Evolutionary conservation across 164 flowering plant species (phyloP).

Genomic region (Aristolochia californica): DNA sequence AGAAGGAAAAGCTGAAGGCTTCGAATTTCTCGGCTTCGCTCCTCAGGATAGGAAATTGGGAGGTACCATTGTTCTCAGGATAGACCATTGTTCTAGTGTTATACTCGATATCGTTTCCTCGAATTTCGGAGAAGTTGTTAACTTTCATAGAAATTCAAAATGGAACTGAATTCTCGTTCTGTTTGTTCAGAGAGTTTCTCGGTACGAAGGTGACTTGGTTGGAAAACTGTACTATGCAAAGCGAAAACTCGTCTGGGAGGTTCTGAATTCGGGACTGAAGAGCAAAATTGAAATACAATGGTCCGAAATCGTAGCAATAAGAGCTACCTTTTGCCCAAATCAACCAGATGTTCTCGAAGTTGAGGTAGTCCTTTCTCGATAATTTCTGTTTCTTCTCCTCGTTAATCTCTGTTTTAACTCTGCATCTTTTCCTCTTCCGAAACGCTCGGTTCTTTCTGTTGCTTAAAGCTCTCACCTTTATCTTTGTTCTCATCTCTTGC

Average conservation of each 20-base stretch:
- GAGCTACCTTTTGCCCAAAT: conserved; percentile 51
- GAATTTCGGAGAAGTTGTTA: neutral
- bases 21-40: conserved; percentile 66
- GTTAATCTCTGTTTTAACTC: no score
- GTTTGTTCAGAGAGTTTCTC: conserved; percentile 47
- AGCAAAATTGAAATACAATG: conserved; percentile 84
- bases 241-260: conserved; percentile 88
- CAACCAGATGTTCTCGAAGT: conserved; percentile 54
- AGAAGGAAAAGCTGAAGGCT: conserved; percentile 61
- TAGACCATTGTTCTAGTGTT: neutral
- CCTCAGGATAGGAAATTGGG: conserved; percentile 62
- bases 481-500: no score
- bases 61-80: conserved; percentile 22
- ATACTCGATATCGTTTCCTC: no score
- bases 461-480: no score
- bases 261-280: conserved; percentile 74
- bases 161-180: neutral
- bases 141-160: neutral
- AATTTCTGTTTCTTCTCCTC: no score
- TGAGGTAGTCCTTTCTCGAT: conserved; percentile 42
- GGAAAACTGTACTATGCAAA: conserved; percentile 80
- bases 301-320: conserved; percentile 70
- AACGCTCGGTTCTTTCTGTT: no score
- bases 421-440: no score
- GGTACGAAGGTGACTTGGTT: conserved; percentile 79